Evolutionary conservation across 225 moss, liverwort and hornwort species (phyloP).

Genomic region (Physcomitrium patens): DNA sequence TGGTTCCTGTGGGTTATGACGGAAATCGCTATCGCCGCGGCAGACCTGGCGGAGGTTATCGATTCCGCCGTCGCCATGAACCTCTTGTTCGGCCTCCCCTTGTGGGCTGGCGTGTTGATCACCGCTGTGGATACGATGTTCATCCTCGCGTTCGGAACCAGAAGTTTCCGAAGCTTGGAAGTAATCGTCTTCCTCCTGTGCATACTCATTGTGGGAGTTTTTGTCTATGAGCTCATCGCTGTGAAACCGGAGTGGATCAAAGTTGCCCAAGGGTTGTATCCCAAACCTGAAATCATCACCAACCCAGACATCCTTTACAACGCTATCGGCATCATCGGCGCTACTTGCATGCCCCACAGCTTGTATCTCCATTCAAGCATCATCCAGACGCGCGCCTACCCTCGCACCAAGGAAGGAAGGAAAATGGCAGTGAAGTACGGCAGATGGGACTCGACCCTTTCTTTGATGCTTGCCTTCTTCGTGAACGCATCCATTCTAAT

Average conservation of each 20-base stretch:
- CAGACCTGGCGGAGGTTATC: slow-evolving; percentile 87
- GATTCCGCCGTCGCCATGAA: slow-evolving; percentile 87
- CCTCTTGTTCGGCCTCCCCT: slow-evolving; percentile 72
- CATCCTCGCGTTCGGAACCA: slow-evolving; percentile 64
- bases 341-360: slow-evolving; percentile 90
- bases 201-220: slow-evolving; percentile 64
- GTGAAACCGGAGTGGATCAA: slow-evolving; percentile 77
- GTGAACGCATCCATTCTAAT: slow-evolving; percentile 85
- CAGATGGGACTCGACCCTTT: slow-evolving; percentile 69
- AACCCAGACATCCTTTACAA: slow-evolving; percentile 58
- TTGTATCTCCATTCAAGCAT: slow-evolving; percentile 90
- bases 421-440: slow-evolving; percentile 73
- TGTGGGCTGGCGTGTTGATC: slow-evolving; percentile 81
- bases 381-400: slow-evolving; percentile 80
- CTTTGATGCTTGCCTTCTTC: slow-evolving; percentile 83
- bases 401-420: slow-evolving; percentile 66
- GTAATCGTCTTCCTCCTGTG: slow-evolving; percentile 61
- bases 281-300: slow-evolving; percentile 58
- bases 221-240: slow-evolving; percentile 72
- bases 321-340: slow-evolving; percentile 80
- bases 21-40: slow-evolving; percentile 84
- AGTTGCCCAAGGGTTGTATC: slow-evolving; percentile 57
- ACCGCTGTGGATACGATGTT: slow-evolving; percentile 77
- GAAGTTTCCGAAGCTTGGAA: slow-evolving; percentile 73
- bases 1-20: slow-evolving; percentile 74